Conservation (phyloP, 192 early-diverging fungal genomes). For the Mortierella antarctica region DNA sequence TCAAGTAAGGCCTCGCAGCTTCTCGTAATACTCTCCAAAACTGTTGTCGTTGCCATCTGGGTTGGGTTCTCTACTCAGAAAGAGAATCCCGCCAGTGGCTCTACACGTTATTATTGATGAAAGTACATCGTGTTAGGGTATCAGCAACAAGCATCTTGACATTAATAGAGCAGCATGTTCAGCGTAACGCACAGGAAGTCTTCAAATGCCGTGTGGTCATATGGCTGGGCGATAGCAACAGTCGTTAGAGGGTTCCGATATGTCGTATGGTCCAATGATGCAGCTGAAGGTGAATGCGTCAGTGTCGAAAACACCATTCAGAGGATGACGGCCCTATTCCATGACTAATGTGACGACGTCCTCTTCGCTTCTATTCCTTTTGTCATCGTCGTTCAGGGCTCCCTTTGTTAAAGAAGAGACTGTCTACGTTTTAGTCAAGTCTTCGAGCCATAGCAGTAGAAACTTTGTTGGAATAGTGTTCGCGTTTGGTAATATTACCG, state of each 20-base stretch:
- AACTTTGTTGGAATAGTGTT: too few species aligned
- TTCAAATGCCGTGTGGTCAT: slow-evolving; percentile 6
- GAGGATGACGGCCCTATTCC: slow-evolving; percentile 6
- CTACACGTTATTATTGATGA: neutral
- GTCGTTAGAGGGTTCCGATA: slow-evolving; percentile 2
- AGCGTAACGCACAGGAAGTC: slow-evolving; percentile 24
- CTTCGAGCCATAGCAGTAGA: too few species aligned
- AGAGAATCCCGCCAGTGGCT: slow-evolving; percentile 9
- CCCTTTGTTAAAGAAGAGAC: too few species aligned
- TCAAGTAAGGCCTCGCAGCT: neutral
- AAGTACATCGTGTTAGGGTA: slow-evolving; percentile 11
- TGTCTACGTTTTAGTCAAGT: too few species aligned
- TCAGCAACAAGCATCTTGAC: slow-evolving; percentile 3
- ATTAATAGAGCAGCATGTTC: neutral
- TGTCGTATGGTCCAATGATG: neutral
- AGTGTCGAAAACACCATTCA: slow-evolving; percentile 12
- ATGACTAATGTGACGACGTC: neutral
- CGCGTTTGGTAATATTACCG: too few species aligned
- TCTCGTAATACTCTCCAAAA: slow-evolving; percentile 15
- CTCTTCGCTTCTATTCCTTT: too few species aligned
- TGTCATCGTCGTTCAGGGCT: too few species aligned
- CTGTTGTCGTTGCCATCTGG: neutral
- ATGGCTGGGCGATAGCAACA: slow-evolving; percentile 11
- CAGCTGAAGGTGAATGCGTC: slow-evolving; percentile 7
- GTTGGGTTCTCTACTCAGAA: slow-evolving; percentile 11